These are phyloP conservation scores for Mycena epipterygia DNA, from an alignment of 768 basidiomycete genomes.

Conservation along the genomic window DNA sequence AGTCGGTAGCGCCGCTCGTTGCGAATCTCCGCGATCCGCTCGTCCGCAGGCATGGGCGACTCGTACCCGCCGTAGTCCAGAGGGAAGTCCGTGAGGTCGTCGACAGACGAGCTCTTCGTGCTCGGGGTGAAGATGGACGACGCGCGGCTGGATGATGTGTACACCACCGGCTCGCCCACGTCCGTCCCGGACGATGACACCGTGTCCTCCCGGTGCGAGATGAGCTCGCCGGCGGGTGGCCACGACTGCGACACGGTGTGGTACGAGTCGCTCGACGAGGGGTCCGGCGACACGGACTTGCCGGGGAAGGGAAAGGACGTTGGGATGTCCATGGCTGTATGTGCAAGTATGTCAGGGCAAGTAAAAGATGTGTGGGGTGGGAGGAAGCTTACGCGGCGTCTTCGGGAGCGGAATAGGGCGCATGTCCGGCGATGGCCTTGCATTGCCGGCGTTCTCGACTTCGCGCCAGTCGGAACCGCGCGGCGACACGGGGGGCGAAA, in stretches of 20 bases:
- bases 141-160: slow-evolving; percentile 51
- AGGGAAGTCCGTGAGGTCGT: slow-evolving; percentile 36
- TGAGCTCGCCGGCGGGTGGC: slow-evolving; percentile 13
- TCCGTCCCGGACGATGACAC: slow-evolving; percentile 48
- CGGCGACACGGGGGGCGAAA: slow-evolving; percentile 40
- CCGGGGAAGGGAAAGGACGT: slow-evolving; percentile 15
- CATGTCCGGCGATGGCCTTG: slow-evolving; percentile 55
- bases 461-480: slow-evolving; percentile 30
- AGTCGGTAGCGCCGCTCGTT: slow-evolving; percentile 80
- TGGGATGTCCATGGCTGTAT: slow-evolving; percentile 32
- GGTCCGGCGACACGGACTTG: slow-evolving; percentile 17
- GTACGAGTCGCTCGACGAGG: slow-evolving; percentile 38
- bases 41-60: slow-evolving; percentile 55
- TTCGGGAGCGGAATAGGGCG: slow-evolving; percentile 47
- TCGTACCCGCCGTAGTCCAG: slow-evolving; percentile 51
- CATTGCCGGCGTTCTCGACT: slow-evolving; percentile 6
- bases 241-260: slow-evolving; percentile 40
- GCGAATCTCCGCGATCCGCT: slow-evolving; percentile 54
- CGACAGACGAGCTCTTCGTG: slow-evolving; percentile 36
- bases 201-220: slow-evolving; percentile 49
- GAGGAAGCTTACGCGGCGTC: slow-evolving; percentile 39
- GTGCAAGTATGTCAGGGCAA: background rate
- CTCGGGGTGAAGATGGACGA: slow-evolving; percentile 50
- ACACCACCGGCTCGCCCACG: slow-evolving; percentile 56
- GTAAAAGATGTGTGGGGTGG: background rate